These are phyloP conservation scores for Coemansia sp. DNA, from an alignment of 192 early-diverging fungal species.

Conservation along the genomic window DNA sequence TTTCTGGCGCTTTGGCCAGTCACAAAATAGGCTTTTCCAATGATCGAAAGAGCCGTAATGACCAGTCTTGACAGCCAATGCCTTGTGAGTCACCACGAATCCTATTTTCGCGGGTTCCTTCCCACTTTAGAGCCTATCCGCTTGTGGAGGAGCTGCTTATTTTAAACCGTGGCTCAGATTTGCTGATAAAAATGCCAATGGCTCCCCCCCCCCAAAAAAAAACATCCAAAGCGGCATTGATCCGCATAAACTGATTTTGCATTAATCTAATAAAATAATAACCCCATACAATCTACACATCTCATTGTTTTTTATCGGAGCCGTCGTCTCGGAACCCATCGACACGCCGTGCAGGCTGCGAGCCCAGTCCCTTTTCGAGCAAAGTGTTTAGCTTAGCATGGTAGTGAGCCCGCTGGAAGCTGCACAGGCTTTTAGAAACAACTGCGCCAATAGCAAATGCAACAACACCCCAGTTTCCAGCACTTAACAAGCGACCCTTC, in stretches of 20 bases:
- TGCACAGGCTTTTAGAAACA: slow-evolving; percentile 38
- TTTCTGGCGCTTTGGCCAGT: background rate
- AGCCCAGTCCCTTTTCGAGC: slow-evolving; percentile 23
- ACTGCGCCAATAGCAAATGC: slow-evolving; percentile 33
- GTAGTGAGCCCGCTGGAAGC: slow-evolving; percentile 40
- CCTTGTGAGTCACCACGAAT: background rate
- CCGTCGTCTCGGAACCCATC: slow-evolving; percentile 22
- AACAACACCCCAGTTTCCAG: slow-evolving; percentile 46
- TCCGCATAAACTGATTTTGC: too few species aligned
- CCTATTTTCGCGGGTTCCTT: background rate
- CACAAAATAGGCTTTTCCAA: background rate
- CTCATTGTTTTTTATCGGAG: background rate
- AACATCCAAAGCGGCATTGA: too few species aligned
- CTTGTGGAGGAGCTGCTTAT: too few species aligned
- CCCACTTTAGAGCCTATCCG: background rate
- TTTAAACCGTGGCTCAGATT: too few species aligned
- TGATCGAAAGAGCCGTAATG: background rate
- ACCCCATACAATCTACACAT: background rate
- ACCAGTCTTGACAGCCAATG: background rate
- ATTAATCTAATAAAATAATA: too few species aligned
- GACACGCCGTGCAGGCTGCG: slow-evolving; percentile 4
- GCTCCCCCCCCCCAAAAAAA: too few species aligned
- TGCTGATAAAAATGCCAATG: too few species aligned
- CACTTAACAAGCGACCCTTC: slow-evolving; percentile 26
- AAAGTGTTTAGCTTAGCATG: slow-evolving; percentile 36